Conservation (phyloP, 1,284 basidiomycete species). For the Tilletia indica region DNA sequence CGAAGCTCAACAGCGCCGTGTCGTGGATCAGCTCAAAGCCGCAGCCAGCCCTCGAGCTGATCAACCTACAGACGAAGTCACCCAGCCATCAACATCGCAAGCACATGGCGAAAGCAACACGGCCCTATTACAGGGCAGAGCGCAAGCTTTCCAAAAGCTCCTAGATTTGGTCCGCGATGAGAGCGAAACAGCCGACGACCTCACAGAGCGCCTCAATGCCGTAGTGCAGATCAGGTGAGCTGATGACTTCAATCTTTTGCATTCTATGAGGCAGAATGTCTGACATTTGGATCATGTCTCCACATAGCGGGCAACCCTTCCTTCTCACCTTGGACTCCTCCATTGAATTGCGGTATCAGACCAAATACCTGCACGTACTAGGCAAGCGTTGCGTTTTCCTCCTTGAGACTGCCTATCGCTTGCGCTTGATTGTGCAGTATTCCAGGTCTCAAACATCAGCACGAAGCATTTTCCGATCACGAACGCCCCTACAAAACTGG, state of each 20-base stretch:
- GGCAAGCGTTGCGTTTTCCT: slow-evolving; percentile 3
- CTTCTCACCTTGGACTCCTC: not conserved
- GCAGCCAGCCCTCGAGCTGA: too few relatives aligned
- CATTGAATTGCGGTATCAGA: not conserved
- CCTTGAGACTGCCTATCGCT: not conserved
- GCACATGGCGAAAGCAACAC: not conserved
- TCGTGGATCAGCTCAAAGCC: not conserved
- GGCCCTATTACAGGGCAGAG: not conserved
- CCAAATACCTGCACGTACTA: slow-evolving; percentile 1
- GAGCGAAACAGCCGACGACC: not conserved
- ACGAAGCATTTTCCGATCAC: too few relatives aligned
- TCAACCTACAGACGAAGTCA: not conserved
- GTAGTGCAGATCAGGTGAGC: not conserved
- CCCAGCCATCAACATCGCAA: not conserved
- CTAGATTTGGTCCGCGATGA: not conserved
- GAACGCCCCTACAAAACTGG: too few relatives aligned
- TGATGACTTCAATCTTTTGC: not conserved
- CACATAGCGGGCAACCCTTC: not conserved
- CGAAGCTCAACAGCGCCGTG: not conserved
- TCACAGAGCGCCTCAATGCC: not conserved
- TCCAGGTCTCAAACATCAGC: not conserved
- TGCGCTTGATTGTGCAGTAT: slow-evolving; percentile 3
- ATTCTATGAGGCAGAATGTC: not conserved
- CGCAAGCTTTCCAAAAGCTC: not conserved
- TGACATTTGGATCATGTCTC: not conserved